Conservation (phyloP, 371 early-diverging fungal genomes). For the Actinomucor elegans region DNA sequence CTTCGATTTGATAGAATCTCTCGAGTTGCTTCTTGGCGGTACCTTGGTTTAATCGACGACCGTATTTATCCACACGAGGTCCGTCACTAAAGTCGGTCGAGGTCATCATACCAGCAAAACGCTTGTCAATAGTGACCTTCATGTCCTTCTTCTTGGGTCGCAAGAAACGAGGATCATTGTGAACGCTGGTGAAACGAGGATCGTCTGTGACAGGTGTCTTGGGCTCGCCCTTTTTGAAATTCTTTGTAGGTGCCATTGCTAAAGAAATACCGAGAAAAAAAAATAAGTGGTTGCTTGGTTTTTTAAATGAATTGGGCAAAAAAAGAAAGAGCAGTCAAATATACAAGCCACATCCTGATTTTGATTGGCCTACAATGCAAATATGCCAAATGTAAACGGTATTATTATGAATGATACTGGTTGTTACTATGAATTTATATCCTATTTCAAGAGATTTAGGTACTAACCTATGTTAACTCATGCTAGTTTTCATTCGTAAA, state of each 20-base stretch:
- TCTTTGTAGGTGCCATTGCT: constrained; percentile 12
- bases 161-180: constrained; percentile 87
- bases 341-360: constrained; percentile 9
- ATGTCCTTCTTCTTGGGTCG: constrained; percentile 76
- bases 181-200: constrained; percentile 81
- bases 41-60: constrained; percentile 60
- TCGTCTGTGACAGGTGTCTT: constrained; percentile 60
- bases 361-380: no score
- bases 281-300: not conserved
- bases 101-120: constrained; percentile 82
- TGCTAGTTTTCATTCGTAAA: no score
- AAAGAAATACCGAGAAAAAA: constrained; percentile 1
- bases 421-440: no score
- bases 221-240: constrained; percentile 15
- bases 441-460: no score
- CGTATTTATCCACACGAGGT: constrained; percentile 88
- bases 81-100: constrained; percentile 73
- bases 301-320: not conserved
- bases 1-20: constrained; percentile 61
- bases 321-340: constrained; percentile 3
- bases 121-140: constrained; percentile 89
- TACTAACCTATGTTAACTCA: no score
- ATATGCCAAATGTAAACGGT: no score
- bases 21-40: constrained; percentile 57
- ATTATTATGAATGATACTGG: no score